Base-by-base conservation (phyloP, 768 basidiomycete genomes). In the Lactarius sp. region DNA sequence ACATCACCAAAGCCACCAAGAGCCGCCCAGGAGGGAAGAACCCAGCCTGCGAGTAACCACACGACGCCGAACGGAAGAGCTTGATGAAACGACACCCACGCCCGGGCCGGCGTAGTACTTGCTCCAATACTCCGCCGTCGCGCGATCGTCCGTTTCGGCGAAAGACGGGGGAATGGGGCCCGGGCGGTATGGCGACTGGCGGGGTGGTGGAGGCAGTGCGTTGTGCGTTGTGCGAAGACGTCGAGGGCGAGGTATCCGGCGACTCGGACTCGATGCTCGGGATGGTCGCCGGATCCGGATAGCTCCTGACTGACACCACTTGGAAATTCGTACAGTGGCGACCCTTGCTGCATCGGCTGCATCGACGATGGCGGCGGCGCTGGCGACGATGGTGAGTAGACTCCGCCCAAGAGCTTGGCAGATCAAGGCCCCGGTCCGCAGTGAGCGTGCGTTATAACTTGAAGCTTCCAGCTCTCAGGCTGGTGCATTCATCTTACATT, bases 151-250 rank as follows among this genome's bases (percentile, higher is more conserved):
- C 58, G 73, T 72, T 67, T 78, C 77, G 34, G 73, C 47, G 46
- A 77, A 71, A 52, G 75, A 73, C 27, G 81, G 70, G 56, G 86
- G 75, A 6, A 75, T 60, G 1, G 74, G 74, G 18, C 71, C 62
- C 3, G 74, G 70, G 33, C 69, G 64, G 62, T 73, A 76, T n/a
- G 70, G 33, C 6, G 74, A 73, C 60, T 75, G 61, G 55, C 87
- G 83, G 50, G 90, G 90, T 5, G 88, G 87, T 58, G 79, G 77
- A 12, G 90, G 90, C 56, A 92, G 78, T 12, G 88, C 88, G 70
- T 91, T 90, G 78, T 12, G 88, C 88, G 70, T 91, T 90, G 7
- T 72, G 63, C 46, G 65, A 52, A 22, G 62, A 59, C 56, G 64
- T 56, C 42, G 69, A 61, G 3, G 64, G 70, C 47, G 64, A 59